phyloP scores from a whole-genome alignment of 306 rosid genomes.

The Spatholobus suberectus region DNA sequence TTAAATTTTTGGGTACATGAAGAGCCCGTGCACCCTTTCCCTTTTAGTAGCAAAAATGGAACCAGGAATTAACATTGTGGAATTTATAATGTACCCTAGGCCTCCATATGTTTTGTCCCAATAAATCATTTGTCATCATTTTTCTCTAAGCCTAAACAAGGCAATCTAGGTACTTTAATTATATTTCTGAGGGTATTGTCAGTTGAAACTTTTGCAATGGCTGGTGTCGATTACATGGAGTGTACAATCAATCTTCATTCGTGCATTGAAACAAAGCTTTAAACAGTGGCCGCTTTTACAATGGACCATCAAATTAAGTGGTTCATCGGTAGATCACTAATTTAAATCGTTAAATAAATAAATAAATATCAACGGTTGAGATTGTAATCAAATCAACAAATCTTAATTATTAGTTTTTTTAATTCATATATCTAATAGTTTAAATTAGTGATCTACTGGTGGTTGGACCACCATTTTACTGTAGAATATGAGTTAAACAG shows the following conservation, averaged over 20 bases:
- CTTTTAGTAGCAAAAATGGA: constrained; percentile 42
- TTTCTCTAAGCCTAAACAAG: background rate
- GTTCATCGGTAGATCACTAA: too few species aligned
- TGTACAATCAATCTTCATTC: constrained; percentile 16
- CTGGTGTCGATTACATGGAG: constrained; percentile 47
- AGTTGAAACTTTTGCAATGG: constrained; percentile 62
- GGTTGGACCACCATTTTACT: too few species aligned
- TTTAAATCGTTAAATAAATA: too few species aligned
- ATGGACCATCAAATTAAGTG: too few species aligned
- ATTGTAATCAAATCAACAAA: too few species aligned
- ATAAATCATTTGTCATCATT: background rate
- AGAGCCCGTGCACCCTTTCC: constrained; percentile 44
- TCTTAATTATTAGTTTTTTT: too few species aligned
- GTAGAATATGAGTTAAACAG: too few species aligned
- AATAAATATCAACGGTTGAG: too few species aligned
- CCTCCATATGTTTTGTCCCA: background rate
- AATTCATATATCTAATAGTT: too few species aligned
- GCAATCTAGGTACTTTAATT: background rate
- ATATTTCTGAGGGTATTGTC: constrained; percentile 40
- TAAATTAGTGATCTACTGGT: too few species aligned
- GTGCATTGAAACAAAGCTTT: constrained; percentile 41
- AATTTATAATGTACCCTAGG: background rate
- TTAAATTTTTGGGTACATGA: constrained; percentile 2
- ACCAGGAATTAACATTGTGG: background rate
- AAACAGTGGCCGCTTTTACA: too few species aligned